Base-by-base conservation (phyloP, 2,329 filamentous ascomycete species). In the Fusarium camptoceras region DNA sequence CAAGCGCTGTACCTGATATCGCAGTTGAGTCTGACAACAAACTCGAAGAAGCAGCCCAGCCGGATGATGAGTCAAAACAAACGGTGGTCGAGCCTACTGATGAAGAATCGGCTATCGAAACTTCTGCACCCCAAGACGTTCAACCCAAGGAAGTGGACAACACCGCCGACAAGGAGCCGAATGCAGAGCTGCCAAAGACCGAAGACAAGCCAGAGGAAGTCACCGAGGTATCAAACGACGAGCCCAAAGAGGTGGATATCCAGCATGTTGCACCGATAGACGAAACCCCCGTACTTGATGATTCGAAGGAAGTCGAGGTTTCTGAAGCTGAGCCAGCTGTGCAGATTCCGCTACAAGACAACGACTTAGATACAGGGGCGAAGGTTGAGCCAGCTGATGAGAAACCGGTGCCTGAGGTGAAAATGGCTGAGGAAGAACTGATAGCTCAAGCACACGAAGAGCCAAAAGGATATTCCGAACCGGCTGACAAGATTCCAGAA, bases 401-500 rank as follows among this genome's bases (percentile, higher is more conserved):
- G 18, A 50, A 39, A 28, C 30, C 64, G 37, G 10, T 28, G 22
- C 14, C 47, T 31, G 47, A 60, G 41, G 55, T 49, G 49, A 53
- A 54, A 55, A n/a, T 24, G 16, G 44, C 20, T 6, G 62, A 53
- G 39, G 64, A 61, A 51, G 55, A 42, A 47, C 34, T 39, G 16
- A 46, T 49, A 50, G 37, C 48, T 53, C 50, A 48, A 44, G 59
- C 51, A 49, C 50, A 48, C 39, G 59, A 67, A 12, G 55, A 72
- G 39, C 53, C 59, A 37, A 53, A 72, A 24, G 50, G 66, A 51
- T 54, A 47, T 34, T 39, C 63, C n/a, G 43, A 59, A 56, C 44
- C 48, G 31, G 58, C 68, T 70, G 68, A 71, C 63, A 47, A 37
- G 44, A 54, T 53, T 57, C 48, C 43, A 57, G 59, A 44, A 53